Conservation (phyloP, 2,329 filamentous ascomycete species). For the Alternaria arbusti region DNA sequence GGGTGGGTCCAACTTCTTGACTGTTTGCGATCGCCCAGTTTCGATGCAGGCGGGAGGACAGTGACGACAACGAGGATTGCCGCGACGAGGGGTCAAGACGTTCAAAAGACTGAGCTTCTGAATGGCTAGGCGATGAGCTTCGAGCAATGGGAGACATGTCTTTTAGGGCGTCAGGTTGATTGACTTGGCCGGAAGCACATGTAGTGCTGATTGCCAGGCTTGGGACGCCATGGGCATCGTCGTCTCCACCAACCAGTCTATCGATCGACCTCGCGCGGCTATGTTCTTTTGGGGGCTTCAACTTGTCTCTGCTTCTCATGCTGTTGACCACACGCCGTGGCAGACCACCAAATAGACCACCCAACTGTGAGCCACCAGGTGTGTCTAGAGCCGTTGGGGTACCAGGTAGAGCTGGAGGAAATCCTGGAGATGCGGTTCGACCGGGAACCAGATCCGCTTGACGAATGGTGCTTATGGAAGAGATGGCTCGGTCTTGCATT, state of each 20-base stretch:
- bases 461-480: slow-evolving; percentile 55
- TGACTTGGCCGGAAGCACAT: slow-evolving; percentile 65
- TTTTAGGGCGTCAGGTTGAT: slow-evolving; percentile 57
- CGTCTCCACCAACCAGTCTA: slow-evolving; percentile 62
- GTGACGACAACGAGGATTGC: slow-evolving; percentile 49
- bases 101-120: slow-evolving; percentile 36
- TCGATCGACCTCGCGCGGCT: slow-evolving; percentile 68
- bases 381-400: slow-evolving; percentile 54
- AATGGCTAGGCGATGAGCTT: slow-evolving; percentile 54
- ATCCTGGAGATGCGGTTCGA: slow-evolving; percentile 44
- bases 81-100: slow-evolving; percentile 40
- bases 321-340: slow-evolving; percentile 56
- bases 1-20: slow-evolving; percentile 27
- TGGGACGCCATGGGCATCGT: slow-evolving; percentile 69
- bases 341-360: slow-evolving; percentile 55
- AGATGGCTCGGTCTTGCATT: slow-evolving; percentile 50
- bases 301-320: slow-evolving; percentile 50
- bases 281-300: slow-evolving; percentile 54
- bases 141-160: slow-evolving; percentile 46
- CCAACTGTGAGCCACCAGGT: slow-evolving; percentile 50
- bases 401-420: slow-evolving; percentile 53
- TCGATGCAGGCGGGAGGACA: slow-evolving; percentile 42
- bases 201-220: slow-evolving; percentile 69
- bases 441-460: slow-evolving; percentile 46
- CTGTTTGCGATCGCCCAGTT: slow-evolving; percentile 34